Conservation (phyloP, 352 stramenopile genomes). For the Phytophthora constricta region DNA sequence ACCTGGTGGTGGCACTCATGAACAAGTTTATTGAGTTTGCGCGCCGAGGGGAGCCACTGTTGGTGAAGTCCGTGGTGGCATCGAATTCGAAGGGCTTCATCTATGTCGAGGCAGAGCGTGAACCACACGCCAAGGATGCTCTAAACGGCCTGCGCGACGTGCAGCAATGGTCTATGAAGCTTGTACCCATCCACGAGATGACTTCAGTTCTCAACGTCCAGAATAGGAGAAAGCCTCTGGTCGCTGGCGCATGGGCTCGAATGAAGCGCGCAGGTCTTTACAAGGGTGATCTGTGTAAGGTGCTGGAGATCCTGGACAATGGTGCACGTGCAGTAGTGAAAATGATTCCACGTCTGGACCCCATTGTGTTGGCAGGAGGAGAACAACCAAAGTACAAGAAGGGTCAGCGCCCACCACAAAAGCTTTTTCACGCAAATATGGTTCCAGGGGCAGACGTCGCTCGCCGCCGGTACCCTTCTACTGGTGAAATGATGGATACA, state of each 20-base stretch:
- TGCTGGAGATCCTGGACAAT: constrained; percentile 89
- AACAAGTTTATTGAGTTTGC: constrained; percentile 91
- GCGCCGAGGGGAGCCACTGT: constrained; percentile 80
- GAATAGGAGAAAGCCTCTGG: constrained; percentile 83
- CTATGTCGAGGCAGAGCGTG: constrained; percentile 88
- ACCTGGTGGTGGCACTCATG: constrained; percentile 89
- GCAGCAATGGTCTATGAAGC: constrained; percentile 89
- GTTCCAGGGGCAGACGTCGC: constrained; percentile 67
- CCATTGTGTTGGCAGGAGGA: constrained; percentile 71
- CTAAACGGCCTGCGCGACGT: constrained; percentile 87
- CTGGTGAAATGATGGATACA: constrained; percentile 88
- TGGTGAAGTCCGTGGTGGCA: constrained; percentile 88
- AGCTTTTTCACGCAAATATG: constrained; percentile 81
- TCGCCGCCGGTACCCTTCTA: constrained; percentile 73
- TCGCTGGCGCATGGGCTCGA: constrained; percentile 78
- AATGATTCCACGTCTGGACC: constrained; percentile 85
- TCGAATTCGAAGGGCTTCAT: constrained; percentile 92
- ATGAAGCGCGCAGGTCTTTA: constrained; percentile 89
- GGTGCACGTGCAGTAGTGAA: constrained; percentile 84
- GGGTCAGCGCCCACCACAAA: constrained; percentile 85
- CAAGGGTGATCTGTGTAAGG: constrained; percentile 90
- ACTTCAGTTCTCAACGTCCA: constrained; percentile 89
- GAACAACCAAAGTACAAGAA: constrained; percentile 91
- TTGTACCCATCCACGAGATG: constrained; percentile 91
- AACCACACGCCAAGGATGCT: constrained; percentile 86